Conservation (phyloP, 176 grass and related monocot genomes). For the Pontederia crassipes region DNA sequence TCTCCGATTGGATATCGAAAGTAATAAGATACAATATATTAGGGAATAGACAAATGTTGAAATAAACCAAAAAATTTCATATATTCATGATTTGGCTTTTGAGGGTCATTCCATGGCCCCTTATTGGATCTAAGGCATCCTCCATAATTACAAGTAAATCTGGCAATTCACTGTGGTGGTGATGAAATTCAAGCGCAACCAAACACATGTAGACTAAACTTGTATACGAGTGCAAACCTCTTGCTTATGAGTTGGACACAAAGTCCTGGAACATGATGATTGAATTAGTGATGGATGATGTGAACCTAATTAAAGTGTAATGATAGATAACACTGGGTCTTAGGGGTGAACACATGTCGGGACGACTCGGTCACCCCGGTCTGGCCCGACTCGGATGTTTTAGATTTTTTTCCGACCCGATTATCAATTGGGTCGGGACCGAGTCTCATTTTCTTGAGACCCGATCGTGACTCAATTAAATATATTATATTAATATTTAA, state of each 20-base stretch:
- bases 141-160: constrained; percentile 33
- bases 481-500: no score
- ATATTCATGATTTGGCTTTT: constrained; percentile 16
- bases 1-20: neutral
- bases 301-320: neutral
- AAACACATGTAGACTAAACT: neutral
- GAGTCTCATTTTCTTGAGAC: no score
- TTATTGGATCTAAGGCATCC: constrained; percentile 43
- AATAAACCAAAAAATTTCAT: neutral
- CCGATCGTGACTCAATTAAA: no score
- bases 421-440: no score
- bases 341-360: no score
- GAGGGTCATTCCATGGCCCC: constrained; percentile 36
- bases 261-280: constrained; percentile 45
- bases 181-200: neutral
- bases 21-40: neutral
- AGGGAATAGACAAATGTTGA: neutral
- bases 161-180: constrained; percentile 33
- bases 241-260: constrained; percentile 37
- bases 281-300: neutral
- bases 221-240: constrained; percentile 12
- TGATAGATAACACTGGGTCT: no score
- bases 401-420: no score
- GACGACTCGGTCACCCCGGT: no score
- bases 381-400: no score